Percentiles rank a stretch among this genome's conserved stretches.
phyloP scores from a whole-genome alignment of 306 rosid species.

The Echinosophora koreensis region DNA sequence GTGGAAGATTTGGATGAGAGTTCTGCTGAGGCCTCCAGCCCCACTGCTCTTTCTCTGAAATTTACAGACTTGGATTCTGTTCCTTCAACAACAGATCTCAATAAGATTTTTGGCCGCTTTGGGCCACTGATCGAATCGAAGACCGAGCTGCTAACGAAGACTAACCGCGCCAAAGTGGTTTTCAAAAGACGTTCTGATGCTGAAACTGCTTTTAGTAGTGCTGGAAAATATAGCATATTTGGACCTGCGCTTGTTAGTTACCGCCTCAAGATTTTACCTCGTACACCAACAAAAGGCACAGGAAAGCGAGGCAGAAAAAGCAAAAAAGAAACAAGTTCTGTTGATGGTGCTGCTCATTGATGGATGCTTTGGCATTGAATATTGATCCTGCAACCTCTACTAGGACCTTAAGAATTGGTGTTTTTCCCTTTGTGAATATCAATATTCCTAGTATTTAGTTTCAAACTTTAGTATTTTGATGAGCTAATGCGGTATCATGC shows the following conservation, averaged over 20 bases:
- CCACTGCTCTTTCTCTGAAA: conserved; percentile 75
- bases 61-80: conserved; percentile 66
- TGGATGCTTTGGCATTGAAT: conserved; percentile 14
- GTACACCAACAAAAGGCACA: conserved; percentile 43
- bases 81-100: conserved; percentile 69
- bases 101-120: conserved; percentile 63
- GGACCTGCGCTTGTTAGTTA: conserved; percentile 86
- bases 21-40: conserved; percentile 47
- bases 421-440: conserved; percentile 29
- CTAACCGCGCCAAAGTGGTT: conserved; percentile 75
- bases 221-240: conserved; percentile 82
- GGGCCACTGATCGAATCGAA: conserved; percentile 67
- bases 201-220: conserved; percentile 83
- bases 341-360: conserved; percentile 45
- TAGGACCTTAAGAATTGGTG: conserved; percentile 1
- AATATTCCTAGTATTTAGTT: conserved; percentile 17
- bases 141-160: conserved; percentile 75
- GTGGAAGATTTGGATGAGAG: conserved; percentile 46
- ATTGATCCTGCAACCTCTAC: background rate
- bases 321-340: conserved; percentile 34
- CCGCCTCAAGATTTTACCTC: conserved; percentile 72
- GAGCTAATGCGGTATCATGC: conserved; percentile 42
- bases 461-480: background rate
- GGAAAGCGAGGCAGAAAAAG: conserved; percentile 55
- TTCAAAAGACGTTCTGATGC: conserved; percentile 69